Evolutionary conservation across 441 rosid genomes (phyloP), one percentile per base, ranked within the genome.

Genomic region (Brassica hybrid): DNA sequence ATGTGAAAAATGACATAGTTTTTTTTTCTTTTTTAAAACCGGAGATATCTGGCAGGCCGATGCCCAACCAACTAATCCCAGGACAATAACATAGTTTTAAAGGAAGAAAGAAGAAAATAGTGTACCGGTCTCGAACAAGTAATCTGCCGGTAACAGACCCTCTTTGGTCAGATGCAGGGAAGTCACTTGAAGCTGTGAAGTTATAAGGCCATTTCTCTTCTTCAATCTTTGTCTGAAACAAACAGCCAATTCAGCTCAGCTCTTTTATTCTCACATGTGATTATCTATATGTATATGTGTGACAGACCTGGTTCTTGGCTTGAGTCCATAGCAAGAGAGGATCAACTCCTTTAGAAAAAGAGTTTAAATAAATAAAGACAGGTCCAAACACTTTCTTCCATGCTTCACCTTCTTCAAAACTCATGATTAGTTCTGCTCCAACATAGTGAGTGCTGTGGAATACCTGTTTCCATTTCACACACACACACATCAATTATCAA

Each of bases 351-450:
- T 75, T 19, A 32, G 76, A 77, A 60, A 81, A 77, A 48, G 90
- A 86, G 84, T 90, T 90, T 41, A 86, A 65, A 60, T 89, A 87
- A 64, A 89, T 19, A 50, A 87, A 90, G 60, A 89, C 73, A 0
- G 95, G 95, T 73, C 95, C 95, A n/a, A 83, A 87, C 52, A 89
- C 91, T 84, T 89, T 90, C 87, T 87, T 90, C 93, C 95, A 90
- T 27, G 83, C 76, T 71, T 89, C 89, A 54, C 79, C 82, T 30
- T 71, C 54, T 76, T 60, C 74, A 73, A 89, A 87, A 6, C 10
- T 84, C 75, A 86, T 80, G 43, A 86, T 65, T 74, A 90, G 81
- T 5, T 85, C 96, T 27, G 67, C 88, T 68, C 95, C 95, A 41
- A 84, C 83, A 60, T 89, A 88, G 84, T 89, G 96, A 73, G 86